Base-by-base conservation (phyloP, 2,329 filamentous ascomycete genomes). In the Claviceps sorghi region DNA sequence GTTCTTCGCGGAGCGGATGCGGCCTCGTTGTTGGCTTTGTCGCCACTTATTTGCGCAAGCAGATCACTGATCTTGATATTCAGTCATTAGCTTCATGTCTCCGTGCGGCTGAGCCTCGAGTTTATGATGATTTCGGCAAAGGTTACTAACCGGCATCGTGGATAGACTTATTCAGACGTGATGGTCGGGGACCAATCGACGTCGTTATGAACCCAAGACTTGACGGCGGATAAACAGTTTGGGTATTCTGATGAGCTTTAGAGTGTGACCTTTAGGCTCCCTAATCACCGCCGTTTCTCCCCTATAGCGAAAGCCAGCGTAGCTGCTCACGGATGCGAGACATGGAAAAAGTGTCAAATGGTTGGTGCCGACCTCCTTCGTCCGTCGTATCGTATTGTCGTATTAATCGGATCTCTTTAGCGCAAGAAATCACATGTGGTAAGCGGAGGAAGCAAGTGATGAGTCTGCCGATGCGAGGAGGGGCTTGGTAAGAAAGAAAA, bases 1-100 rank as follows among this genome's bases (percentile, higher is more conserved):
- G 60, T 54, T 52, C 62, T 61, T 21, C 56, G 54, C 17, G 63
- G 54, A 36, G 63, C 60, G 8, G 67, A 59, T 17, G 67, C 58
- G 44, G 68, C 53, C 49, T 60, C 59, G 45, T 62, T 59, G 15
- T 72, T 59, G 59, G 71, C 66, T 62, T 74, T 71, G 56, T 73
- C 72, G 61, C 79, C 80, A 57, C 71, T 77, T 58, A 84, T 83
- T 62, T 79, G 76, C 58, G 78, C 80, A 36, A 67, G 58, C 49
- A 67, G 60, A 54, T 67, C 65, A 57, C 65, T 63, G 50, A 67
- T 67, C 65, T 67, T 40, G 38, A 34, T 29, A 26, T 19, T 8
- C 2, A 4, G 22, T 45, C 32, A 11, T 29, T 45, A 21, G 21
- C 9, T 29, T 45, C 21, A 17, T 30, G 22, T 38, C 21, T 26